These are phyloP conservation scores for Omphalea diandra DNA, from an alignment of 441 rosid genomes.

Conservation along the genomic window DNA sequence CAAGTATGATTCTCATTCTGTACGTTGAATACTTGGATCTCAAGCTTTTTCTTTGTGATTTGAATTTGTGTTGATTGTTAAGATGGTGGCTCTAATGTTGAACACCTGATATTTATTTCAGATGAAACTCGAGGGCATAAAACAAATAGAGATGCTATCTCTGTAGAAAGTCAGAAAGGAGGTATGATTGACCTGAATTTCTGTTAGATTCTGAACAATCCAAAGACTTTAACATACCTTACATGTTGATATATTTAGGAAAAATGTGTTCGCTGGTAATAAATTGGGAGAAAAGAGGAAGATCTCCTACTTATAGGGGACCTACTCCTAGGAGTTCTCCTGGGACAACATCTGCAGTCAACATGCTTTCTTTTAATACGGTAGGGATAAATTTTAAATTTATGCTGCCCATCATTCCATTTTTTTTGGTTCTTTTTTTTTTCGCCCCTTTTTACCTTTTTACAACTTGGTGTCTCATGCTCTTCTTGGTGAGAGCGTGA, in stretches of 20 bases:
- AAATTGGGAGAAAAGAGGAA: slow-evolving; percentile 83
- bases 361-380: slow-evolving; percentile 44
- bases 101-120: slow-evolving; percentile 39
- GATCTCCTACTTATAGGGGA: slow-evolving; percentile 55
- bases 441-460: neutral
- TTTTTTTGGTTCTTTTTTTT: neutral
- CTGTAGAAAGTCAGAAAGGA: slow-evolving; percentile 57
- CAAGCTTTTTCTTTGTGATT: neutral
- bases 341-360: slow-evolving; percentile 42
- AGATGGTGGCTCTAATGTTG: slow-evolving; percentile 9
- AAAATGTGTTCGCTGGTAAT: slow-evolving; percentile 55
- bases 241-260: slow-evolving; percentile 45
- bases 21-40: neutral
- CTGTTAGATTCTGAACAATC: slow-evolving; percentile 17
- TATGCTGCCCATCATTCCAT: neutral
- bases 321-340: slow-evolving; percentile 45
- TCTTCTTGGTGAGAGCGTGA: neutral
- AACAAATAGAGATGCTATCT: slow-evolving; percentile 48
- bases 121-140: slow-evolving; percentile 59
- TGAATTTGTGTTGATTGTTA: neutral
- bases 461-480: neutral
- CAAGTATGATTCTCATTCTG: neutral
- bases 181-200: slow-evolving; percentile 45
- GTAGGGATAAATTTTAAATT: slow-evolving; percentile 38
- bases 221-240: slow-evolving; percentile 19